These are phyloP conservation scores for Coemansia sp. DNA, from an alignment of 192 early-diverging fungal genomes.

Conservation along the genomic window DNA sequence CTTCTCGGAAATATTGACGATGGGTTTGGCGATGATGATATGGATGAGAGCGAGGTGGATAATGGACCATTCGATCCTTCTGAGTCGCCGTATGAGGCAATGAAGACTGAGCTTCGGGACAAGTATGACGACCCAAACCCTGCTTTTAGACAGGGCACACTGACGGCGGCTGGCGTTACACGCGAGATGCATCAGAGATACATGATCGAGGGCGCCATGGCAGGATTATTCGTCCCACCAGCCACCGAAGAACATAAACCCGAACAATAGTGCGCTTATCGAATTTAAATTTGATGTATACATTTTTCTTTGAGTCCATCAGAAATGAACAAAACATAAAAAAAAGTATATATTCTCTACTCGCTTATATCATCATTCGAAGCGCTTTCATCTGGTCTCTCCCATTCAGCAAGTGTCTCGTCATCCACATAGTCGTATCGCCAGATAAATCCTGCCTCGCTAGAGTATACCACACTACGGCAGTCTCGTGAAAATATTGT, in stretches of 20 bases:
- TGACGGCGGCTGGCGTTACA: constrained; percentile 51
- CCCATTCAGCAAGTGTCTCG: constrained; percentile 73
- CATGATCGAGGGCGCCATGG: constrained; percentile 45
- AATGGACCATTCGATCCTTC: constrained; percentile 36
- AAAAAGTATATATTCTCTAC: neutral
- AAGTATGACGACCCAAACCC: constrained; percentile 44
- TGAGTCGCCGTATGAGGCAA: constrained; percentile 48
- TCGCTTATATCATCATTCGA: constrained; percentile 25
- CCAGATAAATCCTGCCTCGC: constrained; percentile 81
- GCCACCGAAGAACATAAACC: neutral
- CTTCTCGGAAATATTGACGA: constrained; percentile 27
- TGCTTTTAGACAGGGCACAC: constrained; percentile 32
- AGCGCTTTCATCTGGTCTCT: constrained; percentile 34
- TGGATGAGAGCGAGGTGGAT: constrained; percentile 22
- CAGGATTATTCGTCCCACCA: constrained; percentile 44
- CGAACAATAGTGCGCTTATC: neutral
- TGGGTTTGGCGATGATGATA: constrained; percentile 22
- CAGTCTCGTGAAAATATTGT: constrained; percentile 76
- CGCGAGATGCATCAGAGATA: constrained; percentile 54
- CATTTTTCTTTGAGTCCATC: neutral
- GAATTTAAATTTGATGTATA: neutral
- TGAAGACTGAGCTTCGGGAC: constrained; percentile 23
- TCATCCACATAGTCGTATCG: constrained; percentile 79
- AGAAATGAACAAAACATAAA: neutral
- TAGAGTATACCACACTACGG: constrained; percentile 68